phyloP scores from a whole-genome alignment of 2,329 filamentous ascomycete genomes.

The Passalora sequoiae region DNA sequence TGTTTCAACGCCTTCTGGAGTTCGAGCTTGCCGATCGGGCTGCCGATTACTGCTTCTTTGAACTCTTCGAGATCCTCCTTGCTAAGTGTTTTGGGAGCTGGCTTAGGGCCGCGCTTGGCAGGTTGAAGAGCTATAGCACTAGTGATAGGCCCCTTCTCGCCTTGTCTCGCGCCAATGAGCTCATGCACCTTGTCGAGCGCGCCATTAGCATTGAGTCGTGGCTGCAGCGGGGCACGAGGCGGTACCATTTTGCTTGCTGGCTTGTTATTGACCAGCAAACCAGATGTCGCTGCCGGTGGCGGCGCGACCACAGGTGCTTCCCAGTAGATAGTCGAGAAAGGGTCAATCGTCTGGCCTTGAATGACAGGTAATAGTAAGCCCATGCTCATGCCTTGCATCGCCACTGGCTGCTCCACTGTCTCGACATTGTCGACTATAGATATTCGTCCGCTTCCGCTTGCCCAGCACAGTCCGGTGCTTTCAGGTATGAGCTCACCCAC shows the following conservation, averaged over 20 bases:
- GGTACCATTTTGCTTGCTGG: constrained; percentile 32
- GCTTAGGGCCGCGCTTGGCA: constrained; percentile 33
- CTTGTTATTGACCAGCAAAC: constrained; percentile 17
- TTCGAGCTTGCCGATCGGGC: constrained; percentile 67
- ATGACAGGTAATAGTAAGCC: constrained; percentile 29
- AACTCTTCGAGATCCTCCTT: constrained; percentile 61
- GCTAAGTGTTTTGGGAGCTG: constrained; percentile 47
- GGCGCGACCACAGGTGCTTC: constrained; percentile 23
- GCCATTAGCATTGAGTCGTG: constrained; percentile 33
- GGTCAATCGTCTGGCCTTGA: constrained; percentile 62
- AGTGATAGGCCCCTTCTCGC: constrained; percentile 34
- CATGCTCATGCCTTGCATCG: constrained; percentile 29
- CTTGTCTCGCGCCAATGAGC: constrained; percentile 29
- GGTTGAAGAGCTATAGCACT: constrained; percentile 24
- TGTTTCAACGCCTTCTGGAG: constrained; percentile 71
- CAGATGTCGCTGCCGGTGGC: constrained; percentile 22
- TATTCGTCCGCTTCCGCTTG: constrained; percentile 53
- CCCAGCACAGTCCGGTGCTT: constrained; percentile 79
- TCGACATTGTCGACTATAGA: constrained; percentile 42
- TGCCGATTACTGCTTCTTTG: constrained; percentile 64
- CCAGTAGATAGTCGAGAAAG: constrained; percentile 83
- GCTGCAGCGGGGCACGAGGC: constrained; percentile 39
- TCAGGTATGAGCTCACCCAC: constrained; percentile 68
- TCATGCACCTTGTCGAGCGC: constrained; percentile 16
- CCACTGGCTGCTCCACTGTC: constrained; percentile 30